Evolutionary conservation across 2,329 filamentous ascomycete species (phyloP), one percentile per base, ranked within the genome.

Genomic region (Pseudohalonectria lignicola): DNA sequence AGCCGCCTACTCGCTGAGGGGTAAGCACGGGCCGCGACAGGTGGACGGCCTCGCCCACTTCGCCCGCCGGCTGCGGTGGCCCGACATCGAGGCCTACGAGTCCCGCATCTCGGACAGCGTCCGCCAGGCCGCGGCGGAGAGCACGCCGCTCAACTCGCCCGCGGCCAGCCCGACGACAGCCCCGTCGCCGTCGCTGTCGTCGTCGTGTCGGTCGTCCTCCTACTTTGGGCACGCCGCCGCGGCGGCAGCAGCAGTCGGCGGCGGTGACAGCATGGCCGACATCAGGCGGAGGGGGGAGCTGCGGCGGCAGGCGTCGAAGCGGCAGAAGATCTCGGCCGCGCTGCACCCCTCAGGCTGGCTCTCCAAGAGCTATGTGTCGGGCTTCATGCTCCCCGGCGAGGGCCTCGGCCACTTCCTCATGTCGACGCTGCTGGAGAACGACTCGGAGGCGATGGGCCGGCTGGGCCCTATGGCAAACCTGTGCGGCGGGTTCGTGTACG

Each of bases 281-380:
- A n/a, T n/a, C n/a, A n/a, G n/a, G n/a, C n/a, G n/a, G n/a, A n/a
- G n/a, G n/a, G n/a, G 44, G 13, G 26, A 51, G 21, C 44, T 51
- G n/a, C 55, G 46, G 23, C 53, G 46, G 10, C 50, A 53, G 9
- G 51, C 63, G 5, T 60, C 64, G 2, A 64, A 71, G 41, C 63
- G 70, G 26, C 63, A 66, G 34, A 75, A 67, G 45, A 61, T 79
- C 36, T 69, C 74, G 13, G 72, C 75, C 2, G 69, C 69, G 2
- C 58, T 80, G 17, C 69, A 77, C 43, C 59, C 68, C 3, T 67
- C 71, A 1, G 78, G 79, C 2, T 82, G 78, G 79, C 63, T 82
- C 15, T 80, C 77, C 5, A 77, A 77, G 52, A 79, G 75, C 18
- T 82, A 80, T 47, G 60, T 82, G 7, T 81, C 76, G 25, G 77